Base-by-base conservation (phyloP, 805 yeast species). In the Saccharomycopsis selenospora region DNA sequence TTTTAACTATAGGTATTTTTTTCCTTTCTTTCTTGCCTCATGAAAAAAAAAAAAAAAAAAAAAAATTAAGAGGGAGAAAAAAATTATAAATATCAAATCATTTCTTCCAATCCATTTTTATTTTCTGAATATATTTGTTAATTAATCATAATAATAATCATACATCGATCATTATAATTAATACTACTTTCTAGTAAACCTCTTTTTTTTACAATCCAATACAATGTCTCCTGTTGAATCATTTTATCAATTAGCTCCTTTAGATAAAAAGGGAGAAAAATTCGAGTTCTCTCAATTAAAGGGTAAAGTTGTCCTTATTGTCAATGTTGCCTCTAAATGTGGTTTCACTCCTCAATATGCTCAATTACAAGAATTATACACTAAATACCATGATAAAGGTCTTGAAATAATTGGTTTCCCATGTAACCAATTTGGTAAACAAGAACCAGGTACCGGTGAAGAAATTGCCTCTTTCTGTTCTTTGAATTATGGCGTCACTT, bases 271-370 rank as follows among this genome's bases (percentile, higher is more conserved):
- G 43, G 82, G 82, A 29, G 60, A 79, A 54, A 76, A 76, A 18
- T 82, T 69, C 63, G 74, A 83, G 25, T 80, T 88, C 57, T 57
- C 65, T 40, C 67, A 80, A 51, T 69, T 84, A 50, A 73, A 82
- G 63, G 95, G 91, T 38, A 85, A 88, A 64, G 95, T 82, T 40
- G 90, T 89, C 14, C 64, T 88, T 40, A 71, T 89, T 49, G 95
- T 89, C 52, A 88, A 88, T 64, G 91, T 87, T 30, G 96, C 96
- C 14, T 82, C 93, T 60, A 82, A 86, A 66, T 86, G 95, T 65
- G 85, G 84, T 3, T 81, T 81, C 71, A 82, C 93, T 28, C 83
- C 86, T 53, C 95, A 86, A 66, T 86, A 83, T 66, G 67, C 72
- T 45, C 93, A 82, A 53, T 69, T 88, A 29, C 90, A 88, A 68